Evolutionary conservation across 1,284 basidiomycete species (phyloP).

Genomic region (Moniliella sp.): DNA sequence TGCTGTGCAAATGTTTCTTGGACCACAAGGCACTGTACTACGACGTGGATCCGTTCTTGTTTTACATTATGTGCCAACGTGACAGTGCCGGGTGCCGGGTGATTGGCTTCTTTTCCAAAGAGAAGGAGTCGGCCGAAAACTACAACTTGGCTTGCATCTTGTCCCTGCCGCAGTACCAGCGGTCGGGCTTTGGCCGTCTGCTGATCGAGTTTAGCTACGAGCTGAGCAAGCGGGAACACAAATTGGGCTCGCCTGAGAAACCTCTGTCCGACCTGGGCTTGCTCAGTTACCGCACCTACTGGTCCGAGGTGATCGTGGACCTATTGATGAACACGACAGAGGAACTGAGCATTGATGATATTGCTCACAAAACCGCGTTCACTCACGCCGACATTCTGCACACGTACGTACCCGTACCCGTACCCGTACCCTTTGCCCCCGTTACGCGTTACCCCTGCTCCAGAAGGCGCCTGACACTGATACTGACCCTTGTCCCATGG

Average conservation of each 20-base stretch:
- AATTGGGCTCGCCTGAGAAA: constrained; percentile 90
- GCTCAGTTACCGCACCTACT: constrained; percentile 80
- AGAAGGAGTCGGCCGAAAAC: constrained; percentile 89
- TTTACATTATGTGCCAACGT: constrained; percentile 82
- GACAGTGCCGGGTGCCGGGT: constrained; percentile 79
- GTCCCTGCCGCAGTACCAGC: constrained; percentile 87
- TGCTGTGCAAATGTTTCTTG: constrained; percentile 90
- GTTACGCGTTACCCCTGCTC: neutral
- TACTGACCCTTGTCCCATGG: too few relatives aligned
- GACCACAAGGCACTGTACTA: constrained; percentile 99
- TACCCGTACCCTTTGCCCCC: neutral
- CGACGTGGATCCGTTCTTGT: constrained; percentile 97
- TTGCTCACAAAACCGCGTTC: constrained; percentile 86
- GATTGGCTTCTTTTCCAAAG: constrained; percentile 96
- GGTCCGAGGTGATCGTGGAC: constrained; percentile 90
- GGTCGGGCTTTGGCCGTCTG: constrained; percentile 78
- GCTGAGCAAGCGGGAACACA: constrained; percentile 81
- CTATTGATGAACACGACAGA: constrained; percentile 50
- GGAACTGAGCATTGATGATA: constrained; percentile 78
- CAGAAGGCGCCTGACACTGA: neutral
- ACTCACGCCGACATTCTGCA: constrained; percentile 92
- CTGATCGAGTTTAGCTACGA: constrained; percentile 98
- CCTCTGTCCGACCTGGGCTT: constrained; percentile 84
- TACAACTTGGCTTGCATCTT: constrained; percentile 99
- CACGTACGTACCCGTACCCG: constrained; percentile 48